Percentiles rank a stretch among this genome's conserved stretches.
Conservation (phyloP, 2,329 filamentous ascomycete species). For the Venturia aucupariae region DNA sequence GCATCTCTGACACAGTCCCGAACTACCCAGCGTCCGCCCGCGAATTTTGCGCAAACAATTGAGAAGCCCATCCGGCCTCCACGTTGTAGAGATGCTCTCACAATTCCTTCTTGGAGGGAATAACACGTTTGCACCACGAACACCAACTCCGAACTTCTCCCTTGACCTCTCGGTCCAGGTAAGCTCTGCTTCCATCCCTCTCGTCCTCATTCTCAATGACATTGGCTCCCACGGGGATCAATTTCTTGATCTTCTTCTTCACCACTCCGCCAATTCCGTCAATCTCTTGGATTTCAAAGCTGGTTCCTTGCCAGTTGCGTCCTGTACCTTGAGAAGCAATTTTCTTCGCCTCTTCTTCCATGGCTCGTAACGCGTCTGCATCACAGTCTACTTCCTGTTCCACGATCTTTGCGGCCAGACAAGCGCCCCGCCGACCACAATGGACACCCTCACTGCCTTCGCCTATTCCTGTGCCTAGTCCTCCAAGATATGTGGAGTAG, state of each 20-base stretch:
- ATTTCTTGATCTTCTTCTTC: constrained; percentile 78
- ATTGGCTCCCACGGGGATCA: constrained; percentile 70
- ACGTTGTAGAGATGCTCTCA: not conserved
- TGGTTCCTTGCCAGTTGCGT: constrained; percentile 50
- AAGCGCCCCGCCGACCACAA: constrained; percentile 69
- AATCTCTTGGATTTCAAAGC: constrained; percentile 80
- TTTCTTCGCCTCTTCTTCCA: constrained; percentile 25
- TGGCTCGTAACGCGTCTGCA: constrained; percentile 51
- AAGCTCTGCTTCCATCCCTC: constrained; percentile 37
- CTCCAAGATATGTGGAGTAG: constrained; percentile 69
- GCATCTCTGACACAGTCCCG: too few species aligned
- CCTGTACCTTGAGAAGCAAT: constrained; percentile 20
- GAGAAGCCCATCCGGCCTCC: not conserved
- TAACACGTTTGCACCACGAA: constrained; percentile 76
- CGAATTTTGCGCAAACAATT: not conserved
- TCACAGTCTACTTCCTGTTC: constrained; percentile 82
- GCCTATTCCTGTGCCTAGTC: constrained; percentile 76
- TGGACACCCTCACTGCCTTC: constrained; percentile 82
- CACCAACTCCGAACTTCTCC: constrained; percentile 74
- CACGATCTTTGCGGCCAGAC: constrained; percentile 65
- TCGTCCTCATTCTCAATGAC: constrained; percentile 65
- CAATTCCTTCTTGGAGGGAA: constrained; percentile 48
- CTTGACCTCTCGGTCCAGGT: constrained; percentile 60
- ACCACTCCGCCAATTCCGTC: constrained; percentile 83
- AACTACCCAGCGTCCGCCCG: not conserved